Evolutionary conservation across 1,284 basidiomycete species (phyloP).

Genomic region (Naganishia cerealis): DNA sequence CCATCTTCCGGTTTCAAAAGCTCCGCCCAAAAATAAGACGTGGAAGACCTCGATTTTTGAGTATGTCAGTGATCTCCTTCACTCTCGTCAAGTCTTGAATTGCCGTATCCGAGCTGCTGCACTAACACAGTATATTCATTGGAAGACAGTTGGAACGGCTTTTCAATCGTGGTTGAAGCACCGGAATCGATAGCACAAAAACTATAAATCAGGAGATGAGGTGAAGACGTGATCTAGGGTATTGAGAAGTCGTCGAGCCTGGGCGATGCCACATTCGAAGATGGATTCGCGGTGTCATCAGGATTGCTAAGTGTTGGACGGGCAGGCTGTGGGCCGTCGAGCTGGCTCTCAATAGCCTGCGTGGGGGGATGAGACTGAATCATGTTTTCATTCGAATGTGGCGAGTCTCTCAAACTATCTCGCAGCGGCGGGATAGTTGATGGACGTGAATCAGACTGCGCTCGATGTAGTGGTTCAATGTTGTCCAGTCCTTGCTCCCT

Average conservation of each 20-base stretch:
- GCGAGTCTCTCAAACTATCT: neutral
- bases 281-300: neutral
- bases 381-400: neutral
- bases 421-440: neutral
- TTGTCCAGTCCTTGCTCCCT: neutral
- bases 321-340: neutral
- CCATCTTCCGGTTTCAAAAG: slow-evolving; percentile 7
- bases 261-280: neutral
- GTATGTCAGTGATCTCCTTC: neutral
- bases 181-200: neutral
- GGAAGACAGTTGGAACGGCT: neutral
- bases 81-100: neutral
- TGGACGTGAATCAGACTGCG: neutral
- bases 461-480: neutral
- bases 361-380: neutral
- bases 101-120: slow-evolving; percentile 14
- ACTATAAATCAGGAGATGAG: slow-evolving; percentile 3
- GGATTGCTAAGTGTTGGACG: neutral
- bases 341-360: neutral
- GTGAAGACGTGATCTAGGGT: neutral
- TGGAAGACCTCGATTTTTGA: neutral
- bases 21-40: slow-evolving; percentile 11
- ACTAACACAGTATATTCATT: slow-evolving; percentile 3
- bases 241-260: neutral
- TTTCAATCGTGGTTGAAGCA: neutral